Evolutionary conservation across 352 stramenopile genomes (phyloP).

Genomic region (Globisporangium nunn): DNA sequence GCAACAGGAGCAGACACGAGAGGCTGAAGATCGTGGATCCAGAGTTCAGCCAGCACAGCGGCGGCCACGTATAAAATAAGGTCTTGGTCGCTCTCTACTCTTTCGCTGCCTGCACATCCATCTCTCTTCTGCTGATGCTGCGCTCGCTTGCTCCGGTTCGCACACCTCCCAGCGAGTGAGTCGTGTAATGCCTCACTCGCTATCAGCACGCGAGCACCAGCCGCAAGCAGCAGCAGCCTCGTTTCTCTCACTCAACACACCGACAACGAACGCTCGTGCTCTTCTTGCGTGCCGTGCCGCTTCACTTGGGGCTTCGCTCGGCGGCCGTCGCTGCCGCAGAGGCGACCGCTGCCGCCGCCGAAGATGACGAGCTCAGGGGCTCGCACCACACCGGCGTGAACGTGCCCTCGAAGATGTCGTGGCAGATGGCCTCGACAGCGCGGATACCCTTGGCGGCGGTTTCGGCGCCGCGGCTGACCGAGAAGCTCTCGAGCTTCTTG

Average conservation of each 20-base stretch:
- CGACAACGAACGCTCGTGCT: not conserved
- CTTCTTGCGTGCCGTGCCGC: no score
- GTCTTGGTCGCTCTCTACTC: not conserved
- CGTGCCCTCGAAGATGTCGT: slow-evolving; percentile 82
- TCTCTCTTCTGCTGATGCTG: no score
- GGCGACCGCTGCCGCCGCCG: not conserved
- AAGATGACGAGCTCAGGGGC: slow-evolving; percentile 7
- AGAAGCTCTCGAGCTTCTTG: slow-evolving; percentile 80
- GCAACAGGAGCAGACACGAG: not conserved
- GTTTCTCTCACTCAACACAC: not conserved
- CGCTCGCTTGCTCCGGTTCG: not conserved
- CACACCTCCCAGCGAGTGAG: no score
- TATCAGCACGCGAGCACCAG: no score
- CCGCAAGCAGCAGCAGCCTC: not conserved
- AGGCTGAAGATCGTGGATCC: not conserved
- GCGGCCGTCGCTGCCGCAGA: slow-evolving; percentile 1
- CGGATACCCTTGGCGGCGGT: slow-evolving; percentile 76
- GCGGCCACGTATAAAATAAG: not conserved
- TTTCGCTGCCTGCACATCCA: no score
- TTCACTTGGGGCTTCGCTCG: not conserved
- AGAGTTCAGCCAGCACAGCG: not conserved
- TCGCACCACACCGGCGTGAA: slow-evolving; percentile 67
- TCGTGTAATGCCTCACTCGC: no score
- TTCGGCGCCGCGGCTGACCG: slow-evolving; percentile 57
- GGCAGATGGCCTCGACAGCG: slow-evolving; percentile 74